Base-by-base conservation (phyloP, 2,329 filamentous ascomycete genomes). In the Microcera coccophila region DNA sequence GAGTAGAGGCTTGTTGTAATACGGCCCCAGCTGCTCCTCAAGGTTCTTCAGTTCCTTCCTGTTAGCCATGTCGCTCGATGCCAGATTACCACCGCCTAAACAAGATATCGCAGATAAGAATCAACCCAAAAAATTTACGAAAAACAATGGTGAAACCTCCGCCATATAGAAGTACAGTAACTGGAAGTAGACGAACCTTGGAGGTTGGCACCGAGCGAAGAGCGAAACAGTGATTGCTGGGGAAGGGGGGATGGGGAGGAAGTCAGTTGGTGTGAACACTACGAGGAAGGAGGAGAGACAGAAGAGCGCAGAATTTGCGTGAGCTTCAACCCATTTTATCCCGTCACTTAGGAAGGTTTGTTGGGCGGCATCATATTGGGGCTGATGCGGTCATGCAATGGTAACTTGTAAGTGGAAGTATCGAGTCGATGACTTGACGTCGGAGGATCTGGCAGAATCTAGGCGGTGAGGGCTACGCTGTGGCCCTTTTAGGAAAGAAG, bases 51-150 rank as follows among this genome's bases (percentile, higher is more conserved):
- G 44, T 54, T 65, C 62, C 47, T 58, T 59, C 47, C 47, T 55
- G 59, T 64, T 62, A 65, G 62, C 59, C 62, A 64, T 62, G 55
- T 44, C 55, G 54, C 53, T 54, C 47, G 49, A 57, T 52, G 50
- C 54, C 55, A 55, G 15, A 32, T n/a, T 8, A 26, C 15, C 29
- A 40, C 55, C 55, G 48, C 55, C 55, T 59, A 59, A 50, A 57
- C 52, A 51, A 34, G 42, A 59, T 54, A 41, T 53, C 54, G 55
- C 55, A 50, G 42, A 59, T 59, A 50, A 59, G 55, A 59, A 57
- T 59, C 55, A 59, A 58, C 46, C 52, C 55, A 48, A 45, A 52
- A 46, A 53, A 45, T 48, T 36, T 29, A 28, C 38, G 42, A 31
- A 42, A 52, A 45, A 52, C 38, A 46, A 49, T 39, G 41, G 45